phyloP scores from a whole-genome alignment of 768 basidiomycete genomes.

The Trametes cinnabarina region DNA sequence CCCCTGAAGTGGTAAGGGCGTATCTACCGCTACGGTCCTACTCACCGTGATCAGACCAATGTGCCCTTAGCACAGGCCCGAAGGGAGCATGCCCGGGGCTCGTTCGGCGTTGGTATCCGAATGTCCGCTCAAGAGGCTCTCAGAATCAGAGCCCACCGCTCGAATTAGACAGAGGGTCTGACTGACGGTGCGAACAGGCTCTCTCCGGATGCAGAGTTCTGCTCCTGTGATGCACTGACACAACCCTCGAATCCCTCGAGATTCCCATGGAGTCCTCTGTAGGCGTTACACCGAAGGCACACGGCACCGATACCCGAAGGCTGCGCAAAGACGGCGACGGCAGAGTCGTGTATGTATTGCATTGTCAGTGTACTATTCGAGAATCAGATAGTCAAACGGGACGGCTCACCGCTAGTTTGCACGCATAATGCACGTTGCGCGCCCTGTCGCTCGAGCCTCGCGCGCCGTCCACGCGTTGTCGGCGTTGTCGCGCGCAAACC shows the following conservation, averaged over 20 bases:
- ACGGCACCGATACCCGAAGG: slow-evolving; percentile 3
- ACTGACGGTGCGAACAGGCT: background rate
- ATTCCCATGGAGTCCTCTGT: background rate
- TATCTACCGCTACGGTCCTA: slow-evolving; percentile 1
- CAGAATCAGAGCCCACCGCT: slow-evolving; percentile 1
- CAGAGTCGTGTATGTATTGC: background rate
- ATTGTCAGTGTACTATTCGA: background rate
- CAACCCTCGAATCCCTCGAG: background rate
- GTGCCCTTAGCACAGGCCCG: background rate
- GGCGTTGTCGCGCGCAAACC: background rate
- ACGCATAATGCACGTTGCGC: slow-evolving; percentile 9
- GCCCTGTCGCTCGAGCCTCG: background rate
- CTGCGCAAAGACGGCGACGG: background rate
- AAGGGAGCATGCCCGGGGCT: slow-evolving; percentile 6
- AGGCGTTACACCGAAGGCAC: background rate
- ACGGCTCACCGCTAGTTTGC: background rate
- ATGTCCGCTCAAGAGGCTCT: background rate
- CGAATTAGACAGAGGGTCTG: background rate
- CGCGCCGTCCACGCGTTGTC: background rate
- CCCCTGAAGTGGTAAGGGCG: background rate
- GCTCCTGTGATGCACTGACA: slow-evolving; percentile 5
- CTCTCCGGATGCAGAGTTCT: background rate
- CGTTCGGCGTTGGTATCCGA: slow-evolving; percentile 6
- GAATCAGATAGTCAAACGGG: background rate
- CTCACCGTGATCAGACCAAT: slow-evolving; percentile 13